Conservation (phyloP, 306 rosid genomes). For the Fragaria ananassa region DNA sequence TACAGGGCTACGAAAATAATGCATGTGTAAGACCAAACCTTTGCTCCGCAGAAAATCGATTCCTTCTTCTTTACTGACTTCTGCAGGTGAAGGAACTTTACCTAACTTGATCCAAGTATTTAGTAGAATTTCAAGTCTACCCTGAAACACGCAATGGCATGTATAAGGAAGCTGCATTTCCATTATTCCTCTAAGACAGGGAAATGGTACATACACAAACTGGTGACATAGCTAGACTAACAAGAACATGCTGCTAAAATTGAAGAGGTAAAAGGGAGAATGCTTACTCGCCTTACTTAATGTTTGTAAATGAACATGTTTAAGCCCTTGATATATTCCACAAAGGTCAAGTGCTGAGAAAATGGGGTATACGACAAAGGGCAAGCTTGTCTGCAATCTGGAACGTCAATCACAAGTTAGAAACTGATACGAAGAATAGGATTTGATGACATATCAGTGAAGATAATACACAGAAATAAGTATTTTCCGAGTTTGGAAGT, state of each 20-base stretch:
- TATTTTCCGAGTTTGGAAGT: neutral
- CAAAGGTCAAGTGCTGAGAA: conserved; percentile 77
- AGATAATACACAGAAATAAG: neutral
- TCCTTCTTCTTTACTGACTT: conserved; percentile 79
- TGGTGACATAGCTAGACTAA: neutral
- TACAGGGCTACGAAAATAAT: conserved; percentile 5
- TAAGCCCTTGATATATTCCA: conserved; percentile 82
- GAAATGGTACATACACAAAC: neutral
- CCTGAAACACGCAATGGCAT: conserved; percentile 43
- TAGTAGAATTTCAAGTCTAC: conserved; percentile 83
- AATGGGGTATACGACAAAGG: conserved; percentile 65
- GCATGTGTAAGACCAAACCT: conserved; percentile 43
- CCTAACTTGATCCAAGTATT: conserved; percentile 74
- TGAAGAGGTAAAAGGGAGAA: neutral
- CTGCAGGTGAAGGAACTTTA: conserved; percentile 75
- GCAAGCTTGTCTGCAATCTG: conserved; percentile 62
- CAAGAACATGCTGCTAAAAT: neutral
- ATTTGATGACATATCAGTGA: neutral
- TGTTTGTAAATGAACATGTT: conserved; percentile 82
- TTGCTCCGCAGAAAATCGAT: conserved; percentile 50
- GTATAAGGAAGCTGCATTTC: neutral
- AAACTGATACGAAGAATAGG: conserved; percentile 2
- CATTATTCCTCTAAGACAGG: neutral
- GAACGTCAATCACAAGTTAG: conserved; percentile 38
- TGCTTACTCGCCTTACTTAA: conserved; percentile 62